Base-by-base conservation (phyloP, 805 yeast species). In the Nakazawaea wickerhamii region DNA sequence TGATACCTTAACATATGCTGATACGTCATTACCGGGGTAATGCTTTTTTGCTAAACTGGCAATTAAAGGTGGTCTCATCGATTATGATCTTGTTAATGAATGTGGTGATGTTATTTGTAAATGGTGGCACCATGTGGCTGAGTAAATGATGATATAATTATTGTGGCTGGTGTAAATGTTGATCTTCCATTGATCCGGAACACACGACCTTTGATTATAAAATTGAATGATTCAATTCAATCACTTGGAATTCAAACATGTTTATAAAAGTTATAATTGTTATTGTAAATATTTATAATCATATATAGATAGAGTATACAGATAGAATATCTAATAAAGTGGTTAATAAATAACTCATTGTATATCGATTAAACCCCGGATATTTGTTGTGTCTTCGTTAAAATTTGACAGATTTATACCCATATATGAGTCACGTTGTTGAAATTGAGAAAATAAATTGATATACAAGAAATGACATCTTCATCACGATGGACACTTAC, bases 401-500 rank as follows among this genome's bases (percentile, higher is more conserved):
- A n/a, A n/a, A n/a, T n/a, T n/a, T n/a, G 10, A 23, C 10, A 23
- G 7, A 23, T 23, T 10, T 23, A 23, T 23, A 23, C 10, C 26
- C 10, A 23, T 23, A 23, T 23, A 23, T 23, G n/a, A n/a, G n/a
- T n/a, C n/a, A n/a, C n/a, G n/a, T n/a, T n/a, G n/a, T n/a, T n/a
- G n/a, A n/a, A n/a, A n/a, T n/a, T n/a, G n/a, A n/a, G n/a, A n/a
- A n/a, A n/a, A 23, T 10, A 23, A 8, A 23, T 23, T 8, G 10
- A 23, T 23, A 23, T 23, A 23, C 7, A 13, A 28, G 14, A 6
- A 28, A 31, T 31, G 14, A 65, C 45, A 19, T 31, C 35, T 5
- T 27, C 40, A 5, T 18, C 40, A 3, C 64, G 63, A 15, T 77
- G 82, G 82, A 67, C 69, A 50, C 56, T 75, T 30, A 71, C 79